Conservation (phyloP, 306 rosid species). For the Vigna nakashimae region DNA sequence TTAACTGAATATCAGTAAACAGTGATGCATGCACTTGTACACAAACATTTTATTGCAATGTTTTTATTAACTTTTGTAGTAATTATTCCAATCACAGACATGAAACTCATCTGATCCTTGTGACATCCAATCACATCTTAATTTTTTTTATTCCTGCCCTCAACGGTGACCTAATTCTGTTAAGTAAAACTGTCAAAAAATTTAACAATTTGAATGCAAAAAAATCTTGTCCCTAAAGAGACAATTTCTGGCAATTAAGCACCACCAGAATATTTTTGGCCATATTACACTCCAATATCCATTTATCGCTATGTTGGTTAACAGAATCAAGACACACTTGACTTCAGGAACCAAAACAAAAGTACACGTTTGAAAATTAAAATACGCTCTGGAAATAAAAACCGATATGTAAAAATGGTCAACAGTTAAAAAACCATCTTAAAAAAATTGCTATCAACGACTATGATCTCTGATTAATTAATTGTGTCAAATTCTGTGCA, state of each 20-base stretch:
- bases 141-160: neutral
- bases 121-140: neutral
- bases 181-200: neutral
- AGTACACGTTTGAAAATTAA: neutral
- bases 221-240: neutral
- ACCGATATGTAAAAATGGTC: neutral
- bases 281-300: neutral
- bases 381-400: neutral
- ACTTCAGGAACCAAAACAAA: neutral
- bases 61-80: neutral
- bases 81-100: neutral
- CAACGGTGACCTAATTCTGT: neutral
- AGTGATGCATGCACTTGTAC: neutral
- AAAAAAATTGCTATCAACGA: neutral
- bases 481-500: neutral
- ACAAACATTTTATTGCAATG: neutral
- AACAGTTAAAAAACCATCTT: neutral
- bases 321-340: neutral
- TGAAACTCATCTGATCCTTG: no score
- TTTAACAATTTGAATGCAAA: neutral
- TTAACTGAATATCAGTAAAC: neutral
- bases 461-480: neutral
- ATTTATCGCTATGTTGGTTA: neutral
- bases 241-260: neutral
- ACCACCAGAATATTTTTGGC: neutral